A percentile compares a stretch with the other conserved stretches of the same genome.
These are phyloP conservation scores for Aspergillus asperescens DNA, from an alignment of 495 filamentous ascomycete genomes.

Conservation along the genomic window DNA sequence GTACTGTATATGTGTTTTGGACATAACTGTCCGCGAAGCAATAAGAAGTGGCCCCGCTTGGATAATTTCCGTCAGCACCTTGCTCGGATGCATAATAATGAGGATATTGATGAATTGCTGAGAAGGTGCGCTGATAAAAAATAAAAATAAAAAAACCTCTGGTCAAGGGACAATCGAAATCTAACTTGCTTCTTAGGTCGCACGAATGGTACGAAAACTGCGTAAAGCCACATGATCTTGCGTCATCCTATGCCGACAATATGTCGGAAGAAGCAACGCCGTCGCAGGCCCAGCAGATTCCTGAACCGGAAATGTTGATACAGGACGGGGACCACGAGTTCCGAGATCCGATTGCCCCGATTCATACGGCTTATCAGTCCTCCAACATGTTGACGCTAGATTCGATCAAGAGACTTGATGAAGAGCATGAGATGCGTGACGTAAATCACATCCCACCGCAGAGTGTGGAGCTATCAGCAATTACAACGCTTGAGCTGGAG, in stretches of 20 bases:
- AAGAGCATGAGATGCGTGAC: conserved; percentile 18
- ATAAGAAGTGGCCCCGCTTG: conserved; percentile 78
- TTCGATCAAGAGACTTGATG: conserved; percentile 10
- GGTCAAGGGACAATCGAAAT: neutral
- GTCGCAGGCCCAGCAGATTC: neutral
- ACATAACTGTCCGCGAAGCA: conserved; percentile 55
- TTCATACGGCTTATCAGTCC: conserved; percentile 1
- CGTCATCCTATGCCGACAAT: conserved; percentile 5
- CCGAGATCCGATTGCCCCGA: neutral
- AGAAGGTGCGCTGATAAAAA: conserved; percentile 42
- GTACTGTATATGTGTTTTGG: conserved; percentile 65
- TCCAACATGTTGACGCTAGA: conserved; percentile 1
- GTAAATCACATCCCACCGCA: neutral
- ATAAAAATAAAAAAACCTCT: neutral
- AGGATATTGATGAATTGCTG: conserved; percentile 48
- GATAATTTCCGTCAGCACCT: conserved; percentile 93
- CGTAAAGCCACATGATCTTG: conserved; percentile 16
- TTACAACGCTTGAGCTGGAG: conserved; percentile 12
- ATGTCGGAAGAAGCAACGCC: conserved; percentile 7
- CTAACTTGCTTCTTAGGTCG: conserved; percentile 26
- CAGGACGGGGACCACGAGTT: conserved; percentile 1
- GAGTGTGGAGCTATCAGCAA: conserved; percentile 9
- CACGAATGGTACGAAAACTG: conserved; percentile 38
- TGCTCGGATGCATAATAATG: conserved; percentile 64
- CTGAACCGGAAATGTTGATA: neutral